Evolutionary conservation across 2,329 filamentous ascomycete genomes (phyloP).

Genomic region (Exophiala oligosperma): DNA sequence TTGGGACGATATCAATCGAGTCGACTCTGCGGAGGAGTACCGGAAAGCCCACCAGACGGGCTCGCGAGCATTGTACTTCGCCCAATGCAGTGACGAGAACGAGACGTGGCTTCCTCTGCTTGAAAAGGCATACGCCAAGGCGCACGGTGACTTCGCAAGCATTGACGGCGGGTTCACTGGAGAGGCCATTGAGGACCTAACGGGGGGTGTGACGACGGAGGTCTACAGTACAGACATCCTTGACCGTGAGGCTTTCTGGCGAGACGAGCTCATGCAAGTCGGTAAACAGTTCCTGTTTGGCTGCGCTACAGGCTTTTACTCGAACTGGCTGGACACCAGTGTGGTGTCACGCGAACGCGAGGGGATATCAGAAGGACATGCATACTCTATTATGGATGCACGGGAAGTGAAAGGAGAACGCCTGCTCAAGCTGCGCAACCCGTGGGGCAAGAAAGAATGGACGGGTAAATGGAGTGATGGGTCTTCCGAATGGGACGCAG

Average conservation of each 20-base stretch:
- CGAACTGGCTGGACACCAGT: slow-evolving; percentile 23
- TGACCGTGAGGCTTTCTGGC: slow-evolving; percentile 79
- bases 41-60: slow-evolving; percentile 71
- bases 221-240: slow-evolving; percentile 48
- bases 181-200: slow-evolving; percentile 60
- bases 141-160: slow-evolving; percentile 74
- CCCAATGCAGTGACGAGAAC: slow-evolving; percentile 71
- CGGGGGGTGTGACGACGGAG: slow-evolving; percentile 52
- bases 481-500: slow-evolving; percentile 79
- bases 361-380: slow-evolving; percentile 51
- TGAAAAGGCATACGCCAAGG: slow-evolving; percentile 83
- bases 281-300: slow-evolving; percentile 69
- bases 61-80: slow-evolving; percentile 76
- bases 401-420: slow-evolving; percentile 62
- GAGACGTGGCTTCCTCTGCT: slow-evolving; percentile 81
- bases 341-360: slow-evolving; percentile 14
- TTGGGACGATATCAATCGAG: slow-evolving; percentile 70
- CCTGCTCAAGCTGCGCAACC: slow-evolving; percentile 65
- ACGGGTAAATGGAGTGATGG: slow-evolving; percentile 80
- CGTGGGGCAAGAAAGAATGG: slow-evolving; percentile 81
- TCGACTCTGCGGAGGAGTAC: slow-evolving; percentile 69
- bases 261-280: slow-evolving; percentile 74
- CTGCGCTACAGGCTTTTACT: slow-evolving; percentile 46
- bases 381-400: slow-evolving; percentile 60
- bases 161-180: slow-evolving; percentile 74